Evolutionary conservation across 1,139 yeast species (phyloP).

Genomic region (Casaregolazyma suthepensis): DNA sequence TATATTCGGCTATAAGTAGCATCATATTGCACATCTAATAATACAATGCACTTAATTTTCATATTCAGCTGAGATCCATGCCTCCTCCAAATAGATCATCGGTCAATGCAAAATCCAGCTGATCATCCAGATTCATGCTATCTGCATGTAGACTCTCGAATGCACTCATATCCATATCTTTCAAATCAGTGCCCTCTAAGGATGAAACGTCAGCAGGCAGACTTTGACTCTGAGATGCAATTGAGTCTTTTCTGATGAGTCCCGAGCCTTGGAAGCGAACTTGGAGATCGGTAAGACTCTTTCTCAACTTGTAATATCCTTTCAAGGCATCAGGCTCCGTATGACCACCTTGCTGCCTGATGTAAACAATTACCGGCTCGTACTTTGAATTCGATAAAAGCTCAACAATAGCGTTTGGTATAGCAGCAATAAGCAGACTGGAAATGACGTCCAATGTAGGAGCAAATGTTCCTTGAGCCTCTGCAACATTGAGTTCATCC

Average conservation of each 20-base stretch:
- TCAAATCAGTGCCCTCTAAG: slow-evolving; percentile 16
- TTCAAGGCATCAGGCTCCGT: neutral
- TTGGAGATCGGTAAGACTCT: slow-evolving; percentile 2
- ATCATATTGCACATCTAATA: neutral
- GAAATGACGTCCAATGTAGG: slow-evolving; percentile 23
- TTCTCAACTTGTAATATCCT: slow-evolving; percentile 2
- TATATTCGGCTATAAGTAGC: slow-evolving; percentile 47
- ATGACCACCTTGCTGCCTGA: neutral
- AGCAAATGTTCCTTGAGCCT: slow-evolving; percentile 22
- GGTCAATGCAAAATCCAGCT: neutral
- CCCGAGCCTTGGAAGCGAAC: slow-evolving; percentile 3
- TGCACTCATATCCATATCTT: slow-evolving; percentile 8
- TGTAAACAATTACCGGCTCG: neutral
- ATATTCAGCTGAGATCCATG: slow-evolving; percentile 7
- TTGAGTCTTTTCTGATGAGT: neutral
- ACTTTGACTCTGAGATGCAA: neutral
- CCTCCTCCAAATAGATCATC: slow-evolving; percentile 9
- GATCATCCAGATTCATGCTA: slow-evolving; percentile 4
- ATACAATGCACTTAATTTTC: neutral
- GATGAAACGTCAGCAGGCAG: neutral
- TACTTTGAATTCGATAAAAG: neutral
- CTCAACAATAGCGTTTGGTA: neutral
- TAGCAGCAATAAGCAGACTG: slow-evolving; percentile 6
- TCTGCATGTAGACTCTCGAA: slow-evolving; percentile 1
- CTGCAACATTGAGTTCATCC: slow-evolving; percentile 25